Evolutionary conservation across 306 rosid genomes (phyloP), one percentile per base, ranked within the genome.

Genomic region (Gillenia trifoliata): DNA sequence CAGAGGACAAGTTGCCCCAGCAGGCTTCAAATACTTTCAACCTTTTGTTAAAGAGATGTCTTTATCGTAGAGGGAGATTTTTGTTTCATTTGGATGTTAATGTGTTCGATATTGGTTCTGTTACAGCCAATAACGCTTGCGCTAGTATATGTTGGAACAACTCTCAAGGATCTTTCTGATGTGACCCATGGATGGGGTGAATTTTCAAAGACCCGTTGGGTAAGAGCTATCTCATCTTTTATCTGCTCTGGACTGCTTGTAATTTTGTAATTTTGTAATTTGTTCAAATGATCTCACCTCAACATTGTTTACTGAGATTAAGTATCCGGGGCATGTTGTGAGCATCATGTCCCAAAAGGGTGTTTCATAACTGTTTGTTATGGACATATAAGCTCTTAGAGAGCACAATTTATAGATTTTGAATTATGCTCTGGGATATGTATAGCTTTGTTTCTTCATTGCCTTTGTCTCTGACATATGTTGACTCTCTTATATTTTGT

Each of bases 161-260:
- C 96, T 75, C 92, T 94, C 63, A 94, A 94, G 80, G 97, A 94
- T 86, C 90, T 94, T 67, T 94, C 99, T 68, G 99, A 92, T 70
- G 97, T 94, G 67, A 89, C 97, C 28, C 97, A 94, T 72, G 93
- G 99, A 38, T 94, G 99, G 99, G 71, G 86, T 64, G 97, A 87
- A 69, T 85, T 94, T 80, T 88, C 97, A 25, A 88, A 82, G 78
- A 84, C 97, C 66, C 95, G 91, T 72, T 92, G 93, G 99, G 99
- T 94, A 85, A 85, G 92, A 72, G 36, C 23, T 29, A 59, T 72
- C 66, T 68, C 25, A 15, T 73, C 26, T 69, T 40, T 30, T 33
- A 40, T 73, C 43, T 49, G 11, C 20, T 28, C 31, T 72, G 45
- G 20, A 36, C 63, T 10, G 17, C 59, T 20, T 56, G 3, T 30